phyloP scores from a whole-genome alignment of 2,329 filamentous ascomycete species.

The Colletotrichum sp. region DNA sequence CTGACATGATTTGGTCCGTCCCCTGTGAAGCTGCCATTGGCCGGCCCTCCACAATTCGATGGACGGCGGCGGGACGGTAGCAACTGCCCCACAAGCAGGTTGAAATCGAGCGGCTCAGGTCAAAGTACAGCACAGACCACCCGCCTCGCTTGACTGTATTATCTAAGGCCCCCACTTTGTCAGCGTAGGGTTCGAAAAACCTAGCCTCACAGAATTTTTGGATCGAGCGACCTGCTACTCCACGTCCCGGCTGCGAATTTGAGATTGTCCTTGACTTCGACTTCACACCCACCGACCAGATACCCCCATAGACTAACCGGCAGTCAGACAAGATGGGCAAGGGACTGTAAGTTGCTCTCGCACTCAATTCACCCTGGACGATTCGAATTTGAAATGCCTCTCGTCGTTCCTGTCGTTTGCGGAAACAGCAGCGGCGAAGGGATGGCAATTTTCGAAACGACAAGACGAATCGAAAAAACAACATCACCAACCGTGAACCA shows the following conservation, averaged over 20 bases:
- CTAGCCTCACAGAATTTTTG: constrained; percentile 4
- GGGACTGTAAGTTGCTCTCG: constrained; percentile 59
- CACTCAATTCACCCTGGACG: not conserved
- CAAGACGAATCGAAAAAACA: not conserved
- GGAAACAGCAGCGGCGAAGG: not conserved
- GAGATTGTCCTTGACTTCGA: not conserved
- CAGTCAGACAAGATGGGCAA: constrained; percentile 63
- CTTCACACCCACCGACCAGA: constrained; percentile 22
- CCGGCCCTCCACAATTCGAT: not conserved
- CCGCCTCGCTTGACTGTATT: constrained; percentile 10
- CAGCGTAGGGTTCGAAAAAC: constrained; percentile 12
- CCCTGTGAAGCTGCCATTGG: not conserved
- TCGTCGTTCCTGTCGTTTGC: not conserved
- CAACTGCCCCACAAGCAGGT: not conserved
- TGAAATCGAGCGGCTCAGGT: not conserved
- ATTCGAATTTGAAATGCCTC: not conserved
- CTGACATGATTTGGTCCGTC: not conserved
- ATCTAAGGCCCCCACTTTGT: constrained; percentile 3
- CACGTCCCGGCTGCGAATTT: not conserved
- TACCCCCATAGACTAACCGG: constrained; percentile 22
- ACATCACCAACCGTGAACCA: constrained; percentile 2
- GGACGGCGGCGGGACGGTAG: not conserved
- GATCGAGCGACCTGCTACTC: not conserved
- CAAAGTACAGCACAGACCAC: not conserved
- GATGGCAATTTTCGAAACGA: not conserved